Evolutionary conservation across 2,329 filamentous ascomycete genomes (phyloP), one percentile per base, ranked within the genome.

Genomic region (Stagonosporopsis chrysanthemi): DNA sequence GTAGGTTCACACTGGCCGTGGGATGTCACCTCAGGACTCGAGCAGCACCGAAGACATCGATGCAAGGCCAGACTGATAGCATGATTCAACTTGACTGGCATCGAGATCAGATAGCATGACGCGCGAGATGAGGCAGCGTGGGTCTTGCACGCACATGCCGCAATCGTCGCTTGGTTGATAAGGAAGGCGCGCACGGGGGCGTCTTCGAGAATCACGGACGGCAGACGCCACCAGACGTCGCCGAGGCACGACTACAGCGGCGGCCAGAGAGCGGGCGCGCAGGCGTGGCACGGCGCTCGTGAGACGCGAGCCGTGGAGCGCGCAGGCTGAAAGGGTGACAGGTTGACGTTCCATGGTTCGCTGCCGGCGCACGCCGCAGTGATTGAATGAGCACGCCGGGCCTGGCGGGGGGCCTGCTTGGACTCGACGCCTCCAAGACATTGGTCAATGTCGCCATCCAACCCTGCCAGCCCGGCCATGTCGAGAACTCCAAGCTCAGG

Each of bases 361-460:
- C 31, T 44, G 45, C 39, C 52, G 45, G 52, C 52, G 45, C 45
- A 49, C 52, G 45, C 45, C 45, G 52, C 33, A n/a, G 47, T 12
- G 26, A 41, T 26, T 50, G 47, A 40, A n/a, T n/a, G n/a, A n/a
- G 31, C 14, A 28, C 38, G 31, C 26, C 5, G 45, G 24, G n/a
- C 15, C 38, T 29, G 28, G 28, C 5, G 53, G 53, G 46, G 33
- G 35, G 26, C 26, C 22, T 54, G 46, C 46, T 44, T 56, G 52
- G 53, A 44, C 47, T 48, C 53, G 50, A 51, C 42, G 43, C 36
- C 48, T 17, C 12, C 57, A 51, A 47, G 50, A 46, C 53, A 57
- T 52, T 58, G 53, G 60, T 51, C 43, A 43, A 53, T 56, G 57
- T 56, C 52, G 57, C 53, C 40, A 56, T 57, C 49, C 17, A 15